phyloP scores from a whole-genome alignment of 2,329 filamentous ascomycete species.

The Thielaviopsis cerberus region DNA sequence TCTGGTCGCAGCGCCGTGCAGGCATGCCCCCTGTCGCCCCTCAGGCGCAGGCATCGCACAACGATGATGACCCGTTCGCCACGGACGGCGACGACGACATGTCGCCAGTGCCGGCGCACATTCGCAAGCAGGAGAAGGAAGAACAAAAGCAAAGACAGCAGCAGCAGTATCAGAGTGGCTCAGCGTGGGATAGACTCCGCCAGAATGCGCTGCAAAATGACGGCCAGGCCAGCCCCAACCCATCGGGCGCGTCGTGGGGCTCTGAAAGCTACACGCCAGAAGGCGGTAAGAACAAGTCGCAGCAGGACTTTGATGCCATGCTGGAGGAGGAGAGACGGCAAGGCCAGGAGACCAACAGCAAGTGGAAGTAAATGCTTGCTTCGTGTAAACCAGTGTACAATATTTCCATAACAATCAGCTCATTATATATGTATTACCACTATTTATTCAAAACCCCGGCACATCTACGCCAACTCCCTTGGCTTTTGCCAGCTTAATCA shows the following conservation, averaged over 20 bases:
- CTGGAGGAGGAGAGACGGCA: constrained; percentile 26
- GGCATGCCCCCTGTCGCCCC: neutral
- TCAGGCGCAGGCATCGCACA: neutral
- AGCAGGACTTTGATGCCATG: constrained; percentile 32
- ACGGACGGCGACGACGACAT: constrained; percentile 7
- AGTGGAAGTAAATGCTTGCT: constrained; percentile 13
- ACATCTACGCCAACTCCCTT: constrained; percentile 36
- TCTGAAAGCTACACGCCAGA: neutral
- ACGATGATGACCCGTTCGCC: constrained; percentile 11
- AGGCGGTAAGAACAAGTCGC: constrained; percentile 18
- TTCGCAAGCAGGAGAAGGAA: constrained; percentile 8
- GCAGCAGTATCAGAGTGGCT: neutral
- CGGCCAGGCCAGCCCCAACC: neutral
- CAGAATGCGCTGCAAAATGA: neutral
- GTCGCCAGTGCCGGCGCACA: constrained; percentile 10
- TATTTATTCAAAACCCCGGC: constrained; percentile 27
- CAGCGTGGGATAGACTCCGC: constrained; percentile 10
- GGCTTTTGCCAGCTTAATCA: constrained; percentile 35
- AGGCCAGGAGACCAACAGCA: constrained; percentile 22
- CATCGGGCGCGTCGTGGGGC: neutral
- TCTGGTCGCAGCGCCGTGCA: constrained; percentile 8
- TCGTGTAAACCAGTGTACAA: neutral
- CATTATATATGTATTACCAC: constrained; percentile 1
- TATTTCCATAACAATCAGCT: neutral
- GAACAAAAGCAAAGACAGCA: constrained; percentile 1